Conservation (phyloP, 805 yeast genomes). For the Saccharomycopsis selenospora region DNA sequence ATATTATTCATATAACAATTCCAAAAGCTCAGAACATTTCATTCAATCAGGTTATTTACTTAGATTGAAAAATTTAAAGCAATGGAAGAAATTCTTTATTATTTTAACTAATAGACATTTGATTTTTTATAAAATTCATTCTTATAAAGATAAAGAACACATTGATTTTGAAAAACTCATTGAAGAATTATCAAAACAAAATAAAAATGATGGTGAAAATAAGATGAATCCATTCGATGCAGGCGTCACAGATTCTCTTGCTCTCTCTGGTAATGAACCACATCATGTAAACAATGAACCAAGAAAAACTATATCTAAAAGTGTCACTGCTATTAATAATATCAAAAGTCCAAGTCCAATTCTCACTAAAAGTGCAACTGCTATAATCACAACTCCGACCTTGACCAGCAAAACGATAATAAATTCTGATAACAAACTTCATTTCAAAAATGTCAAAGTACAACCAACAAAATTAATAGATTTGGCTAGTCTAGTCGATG, state of each 20-base stretch:
- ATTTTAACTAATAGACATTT: slow-evolving; percentile 36
- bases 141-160: slow-evolving; percentile 21
- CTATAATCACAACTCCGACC: too few species aligned
- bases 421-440: slow-evolving; percentile 23
- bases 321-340: too few species aligned
- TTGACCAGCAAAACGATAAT: too few species aligned
- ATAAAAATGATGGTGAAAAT: too few species aligned
- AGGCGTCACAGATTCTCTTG: too few species aligned
- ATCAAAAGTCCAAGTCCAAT: too few species aligned
- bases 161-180: slow-evolving; percentile 17
- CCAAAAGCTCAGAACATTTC: slow-evolving; percentile 28
- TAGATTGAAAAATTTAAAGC: slow-evolving; percentile 38
- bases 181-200: slow-evolving; percentile 3
- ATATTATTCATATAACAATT: slow-evolving; percentile 16
- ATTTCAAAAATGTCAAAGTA: slow-evolving; percentile 7
- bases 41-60: slow-evolving; percentile 37
- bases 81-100: slow-evolving; percentile 41
- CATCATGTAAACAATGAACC: too few species aligned
- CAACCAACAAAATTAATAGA: slow-evolving; percentile 30
- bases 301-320: too few species aligned
- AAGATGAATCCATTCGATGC: too few species aligned
- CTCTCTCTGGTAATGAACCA: too few species aligned
- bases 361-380: too few species aligned
- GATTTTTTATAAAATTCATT: slow-evolving; percentile 33
- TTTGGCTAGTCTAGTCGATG: slow-evolving; percentile 36